phyloP scores from a whole-genome alignment of 164 flowering plant species.

The Liriodendron chinense region DNA sequence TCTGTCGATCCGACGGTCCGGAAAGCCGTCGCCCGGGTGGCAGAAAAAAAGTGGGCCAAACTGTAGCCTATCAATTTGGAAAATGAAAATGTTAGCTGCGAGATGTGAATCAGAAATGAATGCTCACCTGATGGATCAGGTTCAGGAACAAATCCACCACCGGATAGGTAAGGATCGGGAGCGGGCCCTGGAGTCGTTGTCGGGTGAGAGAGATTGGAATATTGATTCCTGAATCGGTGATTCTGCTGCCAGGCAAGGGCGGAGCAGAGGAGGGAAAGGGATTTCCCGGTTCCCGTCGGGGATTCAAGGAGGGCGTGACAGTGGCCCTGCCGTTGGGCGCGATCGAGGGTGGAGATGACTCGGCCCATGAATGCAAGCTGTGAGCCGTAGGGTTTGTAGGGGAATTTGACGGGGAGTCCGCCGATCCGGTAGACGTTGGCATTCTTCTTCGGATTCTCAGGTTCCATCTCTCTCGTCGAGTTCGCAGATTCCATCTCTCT shows the following conservation, averaged over 20 bases:
- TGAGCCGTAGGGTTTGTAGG: conserved; percentile 89
- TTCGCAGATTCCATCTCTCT: conserved; percentile 28
- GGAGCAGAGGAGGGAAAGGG: conserved; percentile 95
- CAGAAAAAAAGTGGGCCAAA: no score
- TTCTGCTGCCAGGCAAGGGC: conserved; percentile 87
- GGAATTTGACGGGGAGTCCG: conserved; percentile 81
- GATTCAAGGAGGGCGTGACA: conserved; percentile 95
- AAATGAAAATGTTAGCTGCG: no score
- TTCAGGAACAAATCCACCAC: conserved; percentile 88
- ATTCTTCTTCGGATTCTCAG: conserved; percentile 20
- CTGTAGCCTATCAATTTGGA: no score
- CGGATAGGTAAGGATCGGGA: conserved; percentile 56
- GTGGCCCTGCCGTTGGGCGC: conserved; percentile 71
- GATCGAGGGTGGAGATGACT: conserved; percentile 85
- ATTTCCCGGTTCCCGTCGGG: conserved; percentile 95
- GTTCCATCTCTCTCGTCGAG: conserved; percentile 20
- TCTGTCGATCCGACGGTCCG: no score
- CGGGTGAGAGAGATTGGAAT: conserved; percentile 27
- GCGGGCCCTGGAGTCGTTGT: conserved; percentile 42
- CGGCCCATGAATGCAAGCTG: conserved; percentile 94
- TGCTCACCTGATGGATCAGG: conserved; percentile 49
- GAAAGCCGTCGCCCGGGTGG: neutral
- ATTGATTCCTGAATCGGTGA: conserved; percentile 30
- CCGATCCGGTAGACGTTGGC: conserved; percentile 52
- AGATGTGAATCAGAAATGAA: neutral